Evolutionary conservation across 1,139 yeast genomes (phyloP).

Genomic region (Zygosaccharomyces pseudobailii): DNA sequence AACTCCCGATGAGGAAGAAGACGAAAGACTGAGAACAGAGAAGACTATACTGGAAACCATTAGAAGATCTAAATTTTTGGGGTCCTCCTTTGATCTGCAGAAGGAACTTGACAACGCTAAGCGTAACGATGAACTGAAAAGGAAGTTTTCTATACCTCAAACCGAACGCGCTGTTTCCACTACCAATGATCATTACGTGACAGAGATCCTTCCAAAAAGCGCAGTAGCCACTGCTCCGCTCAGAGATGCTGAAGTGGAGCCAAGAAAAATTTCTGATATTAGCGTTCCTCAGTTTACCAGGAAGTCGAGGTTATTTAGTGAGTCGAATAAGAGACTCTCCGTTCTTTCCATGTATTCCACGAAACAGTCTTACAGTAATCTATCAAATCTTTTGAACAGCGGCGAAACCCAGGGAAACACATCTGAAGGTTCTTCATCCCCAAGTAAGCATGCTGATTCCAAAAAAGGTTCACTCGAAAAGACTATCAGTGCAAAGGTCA

Average conservation of each 20-base stretch:
- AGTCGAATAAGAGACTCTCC: conserved; percentile 61
- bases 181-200: conserved; percentile 15
- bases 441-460: too few relatives aligned
- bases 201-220: conserved; percentile 24
- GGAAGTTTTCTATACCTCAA: conserved; percentile 10
- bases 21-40: conserved; percentile 18
- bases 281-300: conserved; percentile 67
- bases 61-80: conserved; percentile 40
- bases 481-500: conserved; percentile 24
- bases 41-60: conserved; percentile 36
- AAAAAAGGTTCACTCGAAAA: too few relatives aligned
- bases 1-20: conserved; percentile 1
- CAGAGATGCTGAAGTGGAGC: conserved; percentile 31
- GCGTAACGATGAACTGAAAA: conserved; percentile 27
- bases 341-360: conserved; percentile 68
- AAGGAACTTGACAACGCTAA: conserved; percentile 46
- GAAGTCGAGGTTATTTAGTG: conserved; percentile 57
- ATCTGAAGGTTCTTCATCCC: neutral
- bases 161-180: conserved; percentile 15
- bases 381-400: conserved; percentile 49
- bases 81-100: conserved; percentile 40
- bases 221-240: conserved; percentile 24
- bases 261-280: conserved; percentile 52
- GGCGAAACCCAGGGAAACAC: conserved; percentile 12
- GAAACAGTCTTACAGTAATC: conserved; percentile 57